Conservation (phyloP, 2,329 filamentous ascomycete genomes). For the Ceratocystis harringtonii region DNA sequence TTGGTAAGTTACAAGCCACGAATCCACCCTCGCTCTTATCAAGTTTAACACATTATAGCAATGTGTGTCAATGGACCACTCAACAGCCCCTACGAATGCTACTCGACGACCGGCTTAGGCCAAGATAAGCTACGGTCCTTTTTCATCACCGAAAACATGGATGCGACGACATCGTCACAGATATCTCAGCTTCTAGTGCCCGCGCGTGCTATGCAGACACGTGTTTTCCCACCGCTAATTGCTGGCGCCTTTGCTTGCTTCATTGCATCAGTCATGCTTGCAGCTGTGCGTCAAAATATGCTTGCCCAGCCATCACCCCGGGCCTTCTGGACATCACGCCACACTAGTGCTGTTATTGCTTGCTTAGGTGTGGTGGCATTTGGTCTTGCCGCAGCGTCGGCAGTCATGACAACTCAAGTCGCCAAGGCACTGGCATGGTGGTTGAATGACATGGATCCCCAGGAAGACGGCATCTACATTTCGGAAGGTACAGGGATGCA, state of each 20-base stretch:
- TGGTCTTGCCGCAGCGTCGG: conserved; percentile 15
- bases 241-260: conserved; percentile 15
- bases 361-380: conserved; percentile 13
- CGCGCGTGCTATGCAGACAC: conserved; percentile 16
- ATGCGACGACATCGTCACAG: conserved; percentile 5
- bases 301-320: conserved; percentile 11
- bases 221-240: conserved; percentile 16
- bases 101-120: conserved; percentile 11
- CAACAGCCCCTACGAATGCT: conserved; percentile 14
- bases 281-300: conserved; percentile 15
- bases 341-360: conserved; percentile 12
- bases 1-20: conserved; percentile 10
- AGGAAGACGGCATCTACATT: conserved; percentile 4
- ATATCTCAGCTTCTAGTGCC: conserved; percentile 9
- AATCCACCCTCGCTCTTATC: neutral
- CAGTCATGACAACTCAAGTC: conserved; percentile 16
- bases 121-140: conserved; percentile 15
- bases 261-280: conserved; percentile 13
- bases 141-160: conserved; percentile 15
- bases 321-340: conserved; percentile 11
- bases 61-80: conserved; percentile 16
- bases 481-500: conserved; percentile 10
- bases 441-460: conserved; percentile 13
- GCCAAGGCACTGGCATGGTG: conserved; percentile 15
- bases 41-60: neutral